phyloP scores from a whole-genome alignment of 1,284 basidiomycete species.

The Sanghuangporus baumii region DNA sequence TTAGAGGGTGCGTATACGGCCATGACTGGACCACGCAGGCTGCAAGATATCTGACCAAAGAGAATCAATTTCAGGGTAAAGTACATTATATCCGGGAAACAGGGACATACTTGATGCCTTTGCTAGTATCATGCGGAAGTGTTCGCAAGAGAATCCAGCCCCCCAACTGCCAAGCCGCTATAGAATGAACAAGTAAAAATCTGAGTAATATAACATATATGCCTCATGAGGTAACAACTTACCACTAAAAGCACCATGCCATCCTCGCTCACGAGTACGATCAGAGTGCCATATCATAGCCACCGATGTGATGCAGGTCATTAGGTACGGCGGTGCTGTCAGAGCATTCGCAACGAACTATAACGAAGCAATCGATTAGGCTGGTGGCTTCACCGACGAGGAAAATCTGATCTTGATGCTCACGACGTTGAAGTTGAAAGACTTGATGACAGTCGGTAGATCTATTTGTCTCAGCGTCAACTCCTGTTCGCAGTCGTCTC shows the following conservation, averaged over 20 bases:
- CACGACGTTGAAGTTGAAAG: conserved; percentile 32
- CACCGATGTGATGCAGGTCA: conserved; percentile 32
- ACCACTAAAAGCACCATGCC: conserved; percentile 34
- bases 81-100: neutral
- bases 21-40: conserved; percentile 33
- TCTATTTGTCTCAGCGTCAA: conserved; percentile 19
- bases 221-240: neutral
- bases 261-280: conserved; percentile 30
- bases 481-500: neutral
- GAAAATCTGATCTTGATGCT: neutral
- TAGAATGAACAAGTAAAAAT: neutral
- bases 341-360: conserved; percentile 33
- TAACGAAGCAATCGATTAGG: neutral
- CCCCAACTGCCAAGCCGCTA: conserved; percentile 33
- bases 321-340: conserved; percentile 34
- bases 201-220: neutral
- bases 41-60: conserved; percentile 27
- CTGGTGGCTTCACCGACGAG: neutral
- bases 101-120: conserved; percentile 21
- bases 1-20: conserved; percentile 35
- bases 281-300: conserved; percentile 32
- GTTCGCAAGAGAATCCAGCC: conserved; percentile 34
- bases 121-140: conserved; percentile 26
- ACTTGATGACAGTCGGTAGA: conserved; percentile 35
- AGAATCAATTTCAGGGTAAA: neutral